Conservation (phyloP, 2,329 filamentous ascomycete species). For the Lecanicillium sp. region DNA sequence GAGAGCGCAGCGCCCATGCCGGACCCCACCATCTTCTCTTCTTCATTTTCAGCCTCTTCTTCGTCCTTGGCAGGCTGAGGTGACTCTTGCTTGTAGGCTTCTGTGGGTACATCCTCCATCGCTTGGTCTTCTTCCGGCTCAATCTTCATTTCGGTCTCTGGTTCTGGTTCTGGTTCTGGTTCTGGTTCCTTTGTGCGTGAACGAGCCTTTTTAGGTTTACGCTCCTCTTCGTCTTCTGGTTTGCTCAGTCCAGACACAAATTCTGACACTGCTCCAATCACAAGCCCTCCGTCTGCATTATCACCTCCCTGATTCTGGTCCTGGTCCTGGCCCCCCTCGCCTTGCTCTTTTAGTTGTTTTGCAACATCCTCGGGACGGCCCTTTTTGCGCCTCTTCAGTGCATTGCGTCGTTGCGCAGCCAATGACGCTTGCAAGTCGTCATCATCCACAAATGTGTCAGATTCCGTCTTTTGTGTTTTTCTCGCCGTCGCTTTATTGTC, state of each 20-base stretch:
- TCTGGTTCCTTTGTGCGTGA: constrained; percentile 24
- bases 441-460: constrained; percentile 74
- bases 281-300: constrained; percentile 48
- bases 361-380: constrained; percentile 80
- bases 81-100: constrained; percentile 31
- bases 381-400: constrained; percentile 88
- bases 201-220: constrained; percentile 38
- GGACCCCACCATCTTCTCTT: constrained; percentile 70
- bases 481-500: constrained; percentile 45
- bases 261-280: constrained; percentile 94
- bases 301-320: constrained; percentile 39
- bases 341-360: constrained; percentile 63
- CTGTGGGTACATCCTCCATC: constrained; percentile 30
- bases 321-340: no score
- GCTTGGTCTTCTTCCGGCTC: constrained; percentile 29
- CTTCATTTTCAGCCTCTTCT: constrained; percentile 44
- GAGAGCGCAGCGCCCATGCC: constrained; percentile 77
- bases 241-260: constrained; percentile 83
- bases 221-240: constrained; percentile 47
- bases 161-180: constrained; percentile 11
- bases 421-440: constrained; percentile 85
- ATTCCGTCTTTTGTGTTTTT: constrained; percentile 57
- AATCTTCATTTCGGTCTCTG: neutral
- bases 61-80: constrained; percentile 15
- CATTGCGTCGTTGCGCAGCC: constrained; percentile 71